Conservation (phyloP, 176 grass and related monocot genomes). For the Dactylis glomerata region DNA sequence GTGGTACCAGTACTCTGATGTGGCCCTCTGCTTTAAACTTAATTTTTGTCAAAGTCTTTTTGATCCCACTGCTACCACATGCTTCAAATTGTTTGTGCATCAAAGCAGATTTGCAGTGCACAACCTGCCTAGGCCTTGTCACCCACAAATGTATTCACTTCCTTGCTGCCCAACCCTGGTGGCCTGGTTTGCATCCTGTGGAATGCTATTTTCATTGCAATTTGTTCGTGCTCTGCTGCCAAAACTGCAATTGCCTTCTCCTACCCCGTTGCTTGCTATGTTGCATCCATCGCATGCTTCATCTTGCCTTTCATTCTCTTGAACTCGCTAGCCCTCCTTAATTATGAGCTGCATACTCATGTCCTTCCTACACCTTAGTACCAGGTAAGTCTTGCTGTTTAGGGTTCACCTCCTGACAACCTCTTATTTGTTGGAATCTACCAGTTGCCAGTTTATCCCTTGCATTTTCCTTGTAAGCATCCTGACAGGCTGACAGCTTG, state of each 20-base stretch:
- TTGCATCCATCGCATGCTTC: neutral
- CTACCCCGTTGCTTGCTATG: neutral
- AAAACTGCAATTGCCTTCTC: neutral
- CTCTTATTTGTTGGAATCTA: neutral
- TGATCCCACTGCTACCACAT: neutral
- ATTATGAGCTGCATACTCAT: neutral
- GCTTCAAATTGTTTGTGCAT: neutral
- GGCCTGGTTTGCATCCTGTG: neutral
- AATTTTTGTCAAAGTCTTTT: neutral
- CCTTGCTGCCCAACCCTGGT: neutral
- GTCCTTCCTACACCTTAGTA: neutral
- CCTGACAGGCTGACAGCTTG: conserved; percentile 11
- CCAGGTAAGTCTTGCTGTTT: neutral
- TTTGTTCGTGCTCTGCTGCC: neutral
- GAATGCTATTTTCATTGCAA: neutral
- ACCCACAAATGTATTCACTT: neutral
- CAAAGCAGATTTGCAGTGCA: neutral
- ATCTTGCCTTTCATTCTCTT: neutral
- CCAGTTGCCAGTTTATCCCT: neutral
- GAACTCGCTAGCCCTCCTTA: neutral
- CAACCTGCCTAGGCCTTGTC: neutral
- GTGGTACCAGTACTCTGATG: neutral
- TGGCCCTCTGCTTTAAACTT: neutral
- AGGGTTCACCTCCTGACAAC: neutral
- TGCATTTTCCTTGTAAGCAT: neutral